Base-by-base conservation (phyloP, 768 basidiomycete genomes). In the Hygrophoropsis aurantiaca region DNA sequence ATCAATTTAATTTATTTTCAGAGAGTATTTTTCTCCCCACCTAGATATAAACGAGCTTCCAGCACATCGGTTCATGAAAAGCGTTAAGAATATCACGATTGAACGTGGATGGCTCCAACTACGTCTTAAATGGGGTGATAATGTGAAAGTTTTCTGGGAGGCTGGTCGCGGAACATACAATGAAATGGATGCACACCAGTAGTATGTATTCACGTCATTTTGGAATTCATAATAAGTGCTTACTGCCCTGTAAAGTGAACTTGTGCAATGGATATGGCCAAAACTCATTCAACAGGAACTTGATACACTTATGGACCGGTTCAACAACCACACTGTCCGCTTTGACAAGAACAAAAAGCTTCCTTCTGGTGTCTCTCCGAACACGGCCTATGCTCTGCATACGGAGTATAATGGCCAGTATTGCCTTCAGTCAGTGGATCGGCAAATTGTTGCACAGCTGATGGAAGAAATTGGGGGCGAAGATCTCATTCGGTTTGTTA, bases 261-360 rank as follows among this genome's bases (percentile, higher is more conserved):
- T 67, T 26, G 52, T 57, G 7, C 54, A 55, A 36, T 68, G 65
- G 65, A 44, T 68, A 3, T 68, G 67, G 67, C 55, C 61, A 6
- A 50, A 27, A 4, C 42, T 67, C 1, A 51, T 68, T 13, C 64
- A 58, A 24, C 40, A 47, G 21, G 62, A 61, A 25, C 53, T 66
- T 4, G 45, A 60, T 21, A n/a, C 51, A 7, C 40, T 65, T 2
- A 18, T 16, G 5, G 46, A 58, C 2, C 21, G 36, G 2, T 51
- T 55, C 19, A 67, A 66, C 41, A 42, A 36, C 9, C 58, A 59
- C 39, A 6, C 2, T 5, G 38, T 58, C 8, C 35, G 57, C 1
- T 44, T 23, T n/a, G 58, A 65, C 25, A 9, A 43, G 2, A 37
- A 39, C 11, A 66, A 66, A 41, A 20, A 41, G 2, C 19, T 54